Evolutionary conservation across 306 rosid genomes (phyloP).

Genomic region (Begonia peltatifolia): DNA sequence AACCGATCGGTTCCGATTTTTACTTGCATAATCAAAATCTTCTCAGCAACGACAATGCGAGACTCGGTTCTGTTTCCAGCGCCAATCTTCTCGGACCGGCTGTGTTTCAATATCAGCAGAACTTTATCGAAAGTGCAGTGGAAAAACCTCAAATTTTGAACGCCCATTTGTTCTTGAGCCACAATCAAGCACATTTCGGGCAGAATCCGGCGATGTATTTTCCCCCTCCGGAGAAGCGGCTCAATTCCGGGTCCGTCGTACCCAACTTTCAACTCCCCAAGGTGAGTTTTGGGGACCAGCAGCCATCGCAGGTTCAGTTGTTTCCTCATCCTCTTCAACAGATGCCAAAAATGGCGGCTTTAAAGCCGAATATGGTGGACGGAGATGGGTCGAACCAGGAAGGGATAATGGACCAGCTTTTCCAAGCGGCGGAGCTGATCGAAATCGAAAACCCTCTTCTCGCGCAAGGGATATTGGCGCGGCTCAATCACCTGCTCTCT

Average conservation of each 20-base stretch:
- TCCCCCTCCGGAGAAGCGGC: slow-evolving; percentile 60
- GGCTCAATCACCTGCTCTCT: slow-evolving; percentile 99
- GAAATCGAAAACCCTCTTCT: slow-evolving; percentile 64
- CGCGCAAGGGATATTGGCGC: slow-evolving; percentile 99
- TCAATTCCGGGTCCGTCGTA: slow-evolving; percentile 32
- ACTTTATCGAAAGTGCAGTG: slow-evolving; percentile 27
- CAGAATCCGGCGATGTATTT: slow-evolving; percentile 40
- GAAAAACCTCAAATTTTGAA: slow-evolving; percentile 49
- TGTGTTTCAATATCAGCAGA: slow-evolving; percentile 32
- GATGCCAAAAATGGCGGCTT: slow-evolving; percentile 27
- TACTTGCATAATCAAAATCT: slow-evolving; percentile 22
- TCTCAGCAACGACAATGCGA: slow-evolving; percentile 6
- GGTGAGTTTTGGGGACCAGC: too few species aligned
- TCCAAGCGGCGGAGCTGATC: slow-evolving; percentile 72
- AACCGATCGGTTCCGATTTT: slow-evolving; percentile 32
- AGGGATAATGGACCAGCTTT: slow-evolving; percentile 49
- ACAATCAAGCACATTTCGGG: slow-evolving; percentile 42
- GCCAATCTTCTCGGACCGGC: slow-evolving; percentile 22
- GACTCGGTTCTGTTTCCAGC: slow-evolving; percentile 18
- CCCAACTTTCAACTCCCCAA: slow-evolving; percentile 15
- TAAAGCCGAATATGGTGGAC: slow-evolving; percentile 42
- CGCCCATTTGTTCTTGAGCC: slow-evolving; percentile 39
- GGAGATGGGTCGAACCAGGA: slow-evolving; percentile 48
- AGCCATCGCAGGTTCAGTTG: slow-evolving; percentile 36
- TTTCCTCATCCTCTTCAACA: slow-evolving; percentile 49